Conservation (phyloP, 2,329 filamentous ascomycete species). For the Paecilomyces niveus region DNA sequence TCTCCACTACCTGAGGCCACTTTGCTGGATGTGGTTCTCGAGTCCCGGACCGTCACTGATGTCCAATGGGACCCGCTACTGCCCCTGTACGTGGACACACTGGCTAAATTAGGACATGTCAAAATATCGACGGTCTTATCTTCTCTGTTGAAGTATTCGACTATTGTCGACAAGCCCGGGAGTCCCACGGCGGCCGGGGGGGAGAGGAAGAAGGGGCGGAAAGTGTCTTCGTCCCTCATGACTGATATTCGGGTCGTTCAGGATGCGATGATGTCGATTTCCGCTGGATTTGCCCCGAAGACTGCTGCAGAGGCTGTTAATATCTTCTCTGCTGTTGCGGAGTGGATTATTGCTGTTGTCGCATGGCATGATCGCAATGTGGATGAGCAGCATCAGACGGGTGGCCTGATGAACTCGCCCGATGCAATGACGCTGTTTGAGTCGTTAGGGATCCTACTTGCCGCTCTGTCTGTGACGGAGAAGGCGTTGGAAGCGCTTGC, state of each 20-base stretch:
- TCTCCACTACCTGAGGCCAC: conserved; percentile 23
- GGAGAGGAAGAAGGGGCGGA: not conserved
- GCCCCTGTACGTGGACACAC: conserved; percentile 32
- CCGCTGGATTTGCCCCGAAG: conserved; percentile 25
- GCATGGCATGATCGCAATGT: conserved; percentile 24
- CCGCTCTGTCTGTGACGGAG: conserved; percentile 28
- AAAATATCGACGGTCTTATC: conserved; percentile 27
- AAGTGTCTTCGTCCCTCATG: conserved; percentile 27
- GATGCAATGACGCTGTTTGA: conserved; percentile 36
- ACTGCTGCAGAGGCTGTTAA: conserved; percentile 21
- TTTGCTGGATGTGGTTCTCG: conserved; percentile 28
- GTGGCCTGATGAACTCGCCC: conserved; percentile 25
- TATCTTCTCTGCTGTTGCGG: conserved; percentile 24
- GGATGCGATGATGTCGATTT: conserved; percentile 33
- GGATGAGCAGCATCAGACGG: conserved; percentile 18
- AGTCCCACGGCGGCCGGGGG: not conserved
- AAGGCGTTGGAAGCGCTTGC: conserved; percentile 32
- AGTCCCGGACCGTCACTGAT: conserved; percentile 22
- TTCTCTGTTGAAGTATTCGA: conserved; percentile 28
- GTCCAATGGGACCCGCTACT: conserved; percentile 37
- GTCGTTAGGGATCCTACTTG: conserved; percentile 34
- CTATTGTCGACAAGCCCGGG: conserved; percentile 18
- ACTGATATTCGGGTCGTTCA: conserved; percentile 36
- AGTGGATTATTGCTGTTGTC: conserved; percentile 34
- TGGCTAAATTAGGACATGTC: conserved; percentile 26